Percentiles rank a stretch among this genome's conserved stretches.
Evolutionary conservation across 2,329 filamentous ascomycete species (phyloP).

Genomic region (Emergomyces pasteurianus): DNA sequence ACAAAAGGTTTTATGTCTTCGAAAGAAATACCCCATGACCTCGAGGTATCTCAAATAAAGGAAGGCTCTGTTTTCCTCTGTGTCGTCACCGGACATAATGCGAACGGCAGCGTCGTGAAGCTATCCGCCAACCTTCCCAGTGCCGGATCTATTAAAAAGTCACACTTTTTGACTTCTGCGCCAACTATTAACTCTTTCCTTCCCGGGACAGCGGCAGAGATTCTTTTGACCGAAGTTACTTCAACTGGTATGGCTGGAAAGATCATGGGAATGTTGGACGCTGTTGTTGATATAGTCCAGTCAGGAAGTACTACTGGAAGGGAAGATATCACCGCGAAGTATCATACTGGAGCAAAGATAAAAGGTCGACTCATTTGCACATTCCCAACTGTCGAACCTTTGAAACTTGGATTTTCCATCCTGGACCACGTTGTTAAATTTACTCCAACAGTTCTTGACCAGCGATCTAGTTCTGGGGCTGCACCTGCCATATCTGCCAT

Average conservation of each 20-base stretch:
- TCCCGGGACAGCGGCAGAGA: conserved; percentile 79
- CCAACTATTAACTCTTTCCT: conserved; percentile 83
- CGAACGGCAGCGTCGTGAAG: conserved; percentile 75
- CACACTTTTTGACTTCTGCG: conserved; percentile 58
- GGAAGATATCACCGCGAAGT: conserved; percentile 61
- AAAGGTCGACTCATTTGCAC: conserved; percentile 81
- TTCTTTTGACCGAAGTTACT: conserved; percentile 67
- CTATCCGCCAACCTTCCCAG: conserved; percentile 63
- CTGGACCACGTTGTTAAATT: conserved; percentile 72
- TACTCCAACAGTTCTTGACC: conserved; percentile 17
- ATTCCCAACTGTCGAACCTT: conserved; percentile 64
- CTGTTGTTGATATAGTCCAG: conserved; percentile 82
- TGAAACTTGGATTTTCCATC: conserved; percentile 78
- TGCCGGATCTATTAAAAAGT: conserved; percentile 53
- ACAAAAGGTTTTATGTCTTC: conserved; percentile 69
- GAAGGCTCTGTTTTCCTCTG: conserved; percentile 79
- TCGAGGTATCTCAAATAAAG: conserved; percentile 57
- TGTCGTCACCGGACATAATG: conserved; percentile 60
- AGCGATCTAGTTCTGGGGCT: conserved; percentile 31
- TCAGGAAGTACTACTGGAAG: conserved; percentile 62
- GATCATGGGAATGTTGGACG: conserved; percentile 81
- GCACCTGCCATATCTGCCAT: conserved; percentile 50
- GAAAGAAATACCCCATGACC: conserved; percentile 60
- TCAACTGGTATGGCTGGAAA: conserved; percentile 72
- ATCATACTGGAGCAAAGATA: conserved; percentile 71